Conservation (phyloP, 2,329 filamentous ascomycete species). For the Cordyceps cicadae region DNA sequence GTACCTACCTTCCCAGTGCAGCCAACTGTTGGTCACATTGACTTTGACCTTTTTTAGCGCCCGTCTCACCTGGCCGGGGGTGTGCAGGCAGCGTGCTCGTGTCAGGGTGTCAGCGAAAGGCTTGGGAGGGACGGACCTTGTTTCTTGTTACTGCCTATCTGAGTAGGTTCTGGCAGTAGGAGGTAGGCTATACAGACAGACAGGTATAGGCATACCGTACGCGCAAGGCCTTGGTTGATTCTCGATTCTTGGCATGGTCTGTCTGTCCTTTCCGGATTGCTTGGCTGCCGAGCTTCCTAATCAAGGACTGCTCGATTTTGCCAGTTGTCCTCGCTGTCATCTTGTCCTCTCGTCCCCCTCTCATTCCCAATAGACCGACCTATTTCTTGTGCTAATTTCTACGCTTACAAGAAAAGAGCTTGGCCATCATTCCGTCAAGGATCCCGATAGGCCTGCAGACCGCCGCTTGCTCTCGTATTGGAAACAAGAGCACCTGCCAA, state of each 20-base stretch:
- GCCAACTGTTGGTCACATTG: background rate
- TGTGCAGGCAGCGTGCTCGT: too few relatives aligned
- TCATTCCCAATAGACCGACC: background rate
- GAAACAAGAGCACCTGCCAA: background rate
- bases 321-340: too few relatives aligned
- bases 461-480: background rate
- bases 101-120: background rate
- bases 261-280: background rate
- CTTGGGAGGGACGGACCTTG: background rate
- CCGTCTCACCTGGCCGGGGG: background rate
- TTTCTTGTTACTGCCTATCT: background rate
- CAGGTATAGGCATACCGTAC: too few relatives aligned
- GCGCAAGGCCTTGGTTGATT: background rate
- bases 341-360: background rate
- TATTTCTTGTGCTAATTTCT: background rate
- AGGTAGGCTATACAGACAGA: too few relatives aligned
- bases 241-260: background rate
- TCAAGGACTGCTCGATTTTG: background rate
- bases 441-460: too few relatives aligned
- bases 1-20: too few relatives aligned
- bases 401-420: too few relatives aligned
- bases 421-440: too few relatives aligned
- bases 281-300: background rate
- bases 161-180: background rate
- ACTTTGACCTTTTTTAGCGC: background rate